Conservation (phyloP, 1,284 basidiomycete genomes). For the Erythrobasidium hasegawianum region DNA sequence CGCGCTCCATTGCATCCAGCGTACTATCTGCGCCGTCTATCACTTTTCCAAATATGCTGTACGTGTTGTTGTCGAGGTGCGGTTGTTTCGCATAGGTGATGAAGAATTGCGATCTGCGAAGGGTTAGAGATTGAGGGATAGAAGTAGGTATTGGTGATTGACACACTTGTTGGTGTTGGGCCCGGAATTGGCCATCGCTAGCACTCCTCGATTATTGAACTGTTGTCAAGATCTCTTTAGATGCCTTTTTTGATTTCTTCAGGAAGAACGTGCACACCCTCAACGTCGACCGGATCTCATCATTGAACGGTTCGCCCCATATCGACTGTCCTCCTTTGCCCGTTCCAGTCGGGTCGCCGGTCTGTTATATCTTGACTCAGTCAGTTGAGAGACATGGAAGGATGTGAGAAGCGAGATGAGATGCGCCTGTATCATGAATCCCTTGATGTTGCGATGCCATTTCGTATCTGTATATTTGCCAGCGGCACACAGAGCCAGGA, state of each 20-base stretch:
- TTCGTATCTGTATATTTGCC: slow-evolving; percentile 80
- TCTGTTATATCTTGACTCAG: slow-evolving; percentile 35
- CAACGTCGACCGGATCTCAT: slow-evolving; percentile 85
- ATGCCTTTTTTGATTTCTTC: background rate
- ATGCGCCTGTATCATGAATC: slow-evolving; percentile 78
- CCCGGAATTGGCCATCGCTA: slow-evolving; percentile 96
- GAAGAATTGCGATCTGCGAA: slow-evolving; percentile 65
- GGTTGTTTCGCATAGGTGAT: slow-evolving; percentile 87
- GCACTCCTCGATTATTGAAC: slow-evolving; percentile 88
- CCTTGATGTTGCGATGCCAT: slow-evolving; percentile 87
- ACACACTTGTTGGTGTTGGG: slow-evolving; percentile 77
- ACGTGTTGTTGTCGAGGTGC: slow-evolving; percentile 80
- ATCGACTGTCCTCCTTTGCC: slow-evolving; percentile 56
- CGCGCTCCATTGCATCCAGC: slow-evolving; percentile 81
- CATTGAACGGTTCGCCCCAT: slow-evolving; percentile 72
- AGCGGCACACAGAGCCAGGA: slow-evolving; percentile 85
- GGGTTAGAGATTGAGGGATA: slow-evolving; percentile 32
- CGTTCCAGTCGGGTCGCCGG: slow-evolving; percentile 50
- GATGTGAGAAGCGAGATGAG: too few relatives aligned
- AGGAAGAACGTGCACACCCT: slow-evolving; percentile 58
- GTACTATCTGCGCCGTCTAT: slow-evolving; percentile 89
- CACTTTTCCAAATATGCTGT: slow-evolving; percentile 91
- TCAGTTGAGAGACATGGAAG: background rate
- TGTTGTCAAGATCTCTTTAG: slow-evolving; percentile 47
- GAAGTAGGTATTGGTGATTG: background rate